Conservation (phyloP, 495 filamentous ascomycete species). For the Paragyromitra xinjiangensis region DNA sequence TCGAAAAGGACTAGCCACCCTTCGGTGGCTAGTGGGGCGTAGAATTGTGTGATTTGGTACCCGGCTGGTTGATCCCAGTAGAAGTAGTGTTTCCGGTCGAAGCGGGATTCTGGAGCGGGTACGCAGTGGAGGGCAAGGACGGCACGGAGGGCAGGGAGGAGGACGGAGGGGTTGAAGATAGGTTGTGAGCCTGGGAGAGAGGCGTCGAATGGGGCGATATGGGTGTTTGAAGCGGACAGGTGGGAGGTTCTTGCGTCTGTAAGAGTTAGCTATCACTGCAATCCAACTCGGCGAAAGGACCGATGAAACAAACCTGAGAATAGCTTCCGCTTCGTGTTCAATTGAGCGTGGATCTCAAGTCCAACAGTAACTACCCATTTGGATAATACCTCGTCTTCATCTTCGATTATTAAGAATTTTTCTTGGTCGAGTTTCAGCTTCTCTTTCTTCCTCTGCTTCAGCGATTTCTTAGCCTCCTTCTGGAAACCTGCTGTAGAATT, state of each 20-base stretch:
- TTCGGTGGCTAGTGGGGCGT: constrained; percentile 81
- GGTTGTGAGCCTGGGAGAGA: constrained; percentile 91
- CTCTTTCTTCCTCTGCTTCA: constrained; percentile 60
- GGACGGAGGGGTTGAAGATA: constrained; percentile 77
- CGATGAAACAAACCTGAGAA: constrained; percentile 69
- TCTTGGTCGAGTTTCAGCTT: constrained; percentile 1
- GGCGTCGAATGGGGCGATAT: constrained; percentile 86
- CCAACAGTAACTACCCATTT: constrained; percentile 91
- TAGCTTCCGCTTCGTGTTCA: constrained; percentile 85
- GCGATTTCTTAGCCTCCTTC: constrained; percentile 59
- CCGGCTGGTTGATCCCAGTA: constrained; percentile 96
- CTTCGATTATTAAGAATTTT: background rate
- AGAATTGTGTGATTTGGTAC: constrained; percentile 98
- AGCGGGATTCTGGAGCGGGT: constrained; percentile 76
- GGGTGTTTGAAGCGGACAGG: constrained; percentile 77
- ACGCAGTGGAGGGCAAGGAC: constrained; percentile 84
- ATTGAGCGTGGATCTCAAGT: constrained; percentile 95
- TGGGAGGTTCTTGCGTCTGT: constrained; percentile 72
- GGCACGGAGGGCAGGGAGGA: constrained; percentile 88
- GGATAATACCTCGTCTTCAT: constrained; percentile 40
- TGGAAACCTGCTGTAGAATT: constrained; percentile 30
- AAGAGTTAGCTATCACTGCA: background rate
- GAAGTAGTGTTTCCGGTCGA: constrained; percentile 98
- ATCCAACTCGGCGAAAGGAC: background rate
- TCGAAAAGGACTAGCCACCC: constrained; percentile 74